Evolutionary conservation across 2,329 filamentous ascomycete species (phyloP), one percentile per base, ranked within the genome.

Genomic region (Lachnellula suecica): DNA sequence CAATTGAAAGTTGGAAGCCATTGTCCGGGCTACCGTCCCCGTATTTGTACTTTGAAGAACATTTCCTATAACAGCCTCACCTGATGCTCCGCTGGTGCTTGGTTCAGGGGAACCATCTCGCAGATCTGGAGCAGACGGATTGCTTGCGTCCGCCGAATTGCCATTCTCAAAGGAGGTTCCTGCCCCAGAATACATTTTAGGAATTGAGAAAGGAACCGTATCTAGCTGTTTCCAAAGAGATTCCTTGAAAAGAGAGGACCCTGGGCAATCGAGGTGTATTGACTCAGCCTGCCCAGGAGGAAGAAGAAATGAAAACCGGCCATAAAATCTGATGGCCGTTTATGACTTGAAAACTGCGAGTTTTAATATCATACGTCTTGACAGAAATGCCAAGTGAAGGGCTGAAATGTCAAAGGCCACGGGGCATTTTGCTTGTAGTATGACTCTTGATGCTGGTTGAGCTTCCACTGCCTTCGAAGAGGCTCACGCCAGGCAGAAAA

Each of bases 321-420:
- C 19, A 40, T 40, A 22, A 40, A 40, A 38, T 13, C 13, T 41
- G 20, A 17, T 17, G 20, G 40, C 2, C 22, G 27, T 27, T 35
- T 29, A n/a, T 38, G 31, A 46, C 38, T 31, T 4, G 24, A 24
- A 35, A 45, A 49, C 35, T 47, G 46, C 9, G 23, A 4, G 37
- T 4, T 22, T 25, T 13, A 37, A 41, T 35, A n/a, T 46, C 37
- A 51, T 35, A 17, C 38, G 11, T 24, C n/a, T 20, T 45, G 17
- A 47, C 40, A 34, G 17, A 15, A 34, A 49, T 54, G 57, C 59
- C 60, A 60, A 58, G 34, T 41, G 37, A 62, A 60, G 56, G 58
- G 59, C 59, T 59, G 52, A 53, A 37, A 42, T 37, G 25, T 19
- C 25, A 29, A 42, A 15, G 29, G 41, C 29, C 20, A 29, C 19